A percentile compares a stretch with the other conserved stretches of the same genome.
Evolutionary conservation across 1,284 basidiomycete genomes (phyloP).

Genomic region (Ceratobasidium sp.): DNA sequence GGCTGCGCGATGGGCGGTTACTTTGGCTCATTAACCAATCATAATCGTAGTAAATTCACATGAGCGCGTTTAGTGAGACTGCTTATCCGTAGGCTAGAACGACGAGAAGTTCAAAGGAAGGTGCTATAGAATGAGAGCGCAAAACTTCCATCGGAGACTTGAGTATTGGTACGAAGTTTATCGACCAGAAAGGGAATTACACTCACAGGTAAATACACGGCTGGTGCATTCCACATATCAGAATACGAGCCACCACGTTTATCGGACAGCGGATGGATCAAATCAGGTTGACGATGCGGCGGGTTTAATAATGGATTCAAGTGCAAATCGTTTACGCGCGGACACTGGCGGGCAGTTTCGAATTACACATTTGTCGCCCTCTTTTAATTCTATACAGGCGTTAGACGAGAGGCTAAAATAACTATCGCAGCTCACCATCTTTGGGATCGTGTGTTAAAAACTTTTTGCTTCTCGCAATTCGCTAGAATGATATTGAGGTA

Average conservation of each 20-base stretch:
- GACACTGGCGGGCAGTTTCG: conserved; percentile 83
- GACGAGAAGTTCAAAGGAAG: no score
- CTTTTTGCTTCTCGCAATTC: conserved; percentile 78
- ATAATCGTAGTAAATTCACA: no score
- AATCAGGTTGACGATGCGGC: background rate
- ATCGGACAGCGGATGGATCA: no score
- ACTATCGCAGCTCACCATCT: conserved; percentile 64
- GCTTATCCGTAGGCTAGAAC: no score
- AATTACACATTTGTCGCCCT: conserved; percentile 78
- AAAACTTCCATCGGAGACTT: no score
- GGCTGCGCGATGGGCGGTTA: conserved; percentile 2
- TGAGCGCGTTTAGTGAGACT: no score
- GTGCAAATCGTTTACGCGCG: conserved; percentile 76
- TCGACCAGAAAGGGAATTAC: no score
- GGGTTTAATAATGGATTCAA: conserved; percentile 75
- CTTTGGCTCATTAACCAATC: conserved; percentile 7
- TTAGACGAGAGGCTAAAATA: background rate
- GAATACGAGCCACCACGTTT: no score
- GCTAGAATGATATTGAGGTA: conserved; percentile 59
- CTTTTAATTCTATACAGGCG: conserved; percentile 65
- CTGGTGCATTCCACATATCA: no score
- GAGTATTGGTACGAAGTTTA: no score
- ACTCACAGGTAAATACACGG: no score
- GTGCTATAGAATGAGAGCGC: no score
- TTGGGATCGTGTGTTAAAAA: conserved; percentile 78